phyloP scores from a whole-genome alignment of 305 asterid species.

The Petunia hybrid region DNA sequence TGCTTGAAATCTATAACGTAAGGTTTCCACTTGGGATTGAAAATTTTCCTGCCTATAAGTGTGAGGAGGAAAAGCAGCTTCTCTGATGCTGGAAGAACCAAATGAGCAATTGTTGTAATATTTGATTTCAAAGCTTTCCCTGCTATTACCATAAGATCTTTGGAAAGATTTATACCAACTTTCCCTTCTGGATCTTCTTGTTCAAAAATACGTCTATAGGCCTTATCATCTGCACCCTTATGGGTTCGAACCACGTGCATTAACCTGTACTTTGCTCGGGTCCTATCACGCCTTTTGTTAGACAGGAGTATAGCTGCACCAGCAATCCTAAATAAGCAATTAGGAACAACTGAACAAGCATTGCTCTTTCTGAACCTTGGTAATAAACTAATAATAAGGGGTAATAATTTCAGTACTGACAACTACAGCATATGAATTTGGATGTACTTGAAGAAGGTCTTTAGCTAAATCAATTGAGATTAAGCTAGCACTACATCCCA shows the following conservation, averaged over 20 bases:
- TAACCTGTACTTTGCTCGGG: conserved; percentile 10
- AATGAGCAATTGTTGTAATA: conserved; percentile 27
- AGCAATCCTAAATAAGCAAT: conserved; percentile 31
- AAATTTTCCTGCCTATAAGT: conserved; percentile 9
- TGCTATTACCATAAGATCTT: conserved; percentile 32
- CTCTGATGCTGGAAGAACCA: conserved; percentile 33
- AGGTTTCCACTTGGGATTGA: conserved; percentile 21
- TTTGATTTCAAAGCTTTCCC: conserved; percentile 27
- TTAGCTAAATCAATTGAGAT: conserved; percentile 33
- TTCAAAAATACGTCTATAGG: conserved; percentile 13
- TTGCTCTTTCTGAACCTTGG: neutral
- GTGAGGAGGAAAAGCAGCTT: conserved; percentile 25
- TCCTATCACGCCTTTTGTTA: neutral
- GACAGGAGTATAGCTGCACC: conserved; percentile 32
- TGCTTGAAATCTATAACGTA: conserved; percentile 33
- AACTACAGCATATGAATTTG: neutral
- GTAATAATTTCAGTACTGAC: neutral
- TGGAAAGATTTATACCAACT: conserved; percentile 12
- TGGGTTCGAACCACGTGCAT: conserved; percentile 8
- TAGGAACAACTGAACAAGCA: conserved; percentile 24
- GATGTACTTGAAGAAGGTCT: conserved; percentile 28
- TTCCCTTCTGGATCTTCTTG: conserved; percentile 11
- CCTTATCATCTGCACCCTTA: conserved; percentile 30
- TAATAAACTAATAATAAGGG: neutral
- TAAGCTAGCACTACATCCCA: conserved; percentile 29